phyloP scores from a whole-genome alignment of 345 rosid genomes.

The Boechera retrofracta region DNA sequence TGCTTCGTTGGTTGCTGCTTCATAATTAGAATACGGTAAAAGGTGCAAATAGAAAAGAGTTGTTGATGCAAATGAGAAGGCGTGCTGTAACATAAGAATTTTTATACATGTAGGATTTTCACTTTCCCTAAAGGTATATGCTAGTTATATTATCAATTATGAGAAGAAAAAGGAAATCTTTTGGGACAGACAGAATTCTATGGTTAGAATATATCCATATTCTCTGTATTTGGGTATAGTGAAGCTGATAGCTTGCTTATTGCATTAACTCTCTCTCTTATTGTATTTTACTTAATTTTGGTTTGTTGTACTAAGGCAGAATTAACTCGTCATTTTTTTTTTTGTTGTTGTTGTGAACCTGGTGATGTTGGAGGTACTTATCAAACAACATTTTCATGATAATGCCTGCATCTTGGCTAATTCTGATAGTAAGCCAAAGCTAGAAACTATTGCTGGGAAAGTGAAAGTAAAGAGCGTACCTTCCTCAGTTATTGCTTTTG shows the following conservation, averaged over 20 bases:
- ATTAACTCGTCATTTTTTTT: neutral
- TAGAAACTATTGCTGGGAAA: constrained; percentile 38
- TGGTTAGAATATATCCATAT: constrained; percentile 27
- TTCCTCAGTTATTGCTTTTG: constrained; percentile 30
- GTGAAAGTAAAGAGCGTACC: constrained; percentile 19
- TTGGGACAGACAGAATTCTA: constrained; percentile 14
- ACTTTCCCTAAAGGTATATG: constrained; percentile 1
- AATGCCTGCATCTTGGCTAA: constrained; percentile 34
- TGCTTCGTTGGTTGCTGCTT: constrained; percentile 19
- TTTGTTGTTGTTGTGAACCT: constrained; percentile 13
- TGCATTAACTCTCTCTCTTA: constrained; percentile 32
- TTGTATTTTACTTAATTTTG: constrained; percentile 26
- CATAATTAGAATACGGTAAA: neutral
- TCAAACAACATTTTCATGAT: constrained; percentile 25
- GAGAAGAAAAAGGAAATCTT: neutral
- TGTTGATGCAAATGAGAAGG: constrained; percentile 14
- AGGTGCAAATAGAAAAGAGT: neutral
- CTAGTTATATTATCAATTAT: constrained; percentile 30
- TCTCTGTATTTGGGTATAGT: constrained; percentile 25
- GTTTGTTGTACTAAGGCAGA: constrained; percentile 16
- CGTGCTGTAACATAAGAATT: constrained; percentile 10
- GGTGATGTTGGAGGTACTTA: constrained; percentile 20
- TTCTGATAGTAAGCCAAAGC: constrained; percentile 36
- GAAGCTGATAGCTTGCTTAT: constrained; percentile 34
- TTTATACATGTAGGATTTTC: constrained; percentile 9